Percentiles rank a stretch among this genome's conserved stretches.
Conservation (phyloP, 768 basidiomycete genomes). For the Kwoniella sp. region DNA sequence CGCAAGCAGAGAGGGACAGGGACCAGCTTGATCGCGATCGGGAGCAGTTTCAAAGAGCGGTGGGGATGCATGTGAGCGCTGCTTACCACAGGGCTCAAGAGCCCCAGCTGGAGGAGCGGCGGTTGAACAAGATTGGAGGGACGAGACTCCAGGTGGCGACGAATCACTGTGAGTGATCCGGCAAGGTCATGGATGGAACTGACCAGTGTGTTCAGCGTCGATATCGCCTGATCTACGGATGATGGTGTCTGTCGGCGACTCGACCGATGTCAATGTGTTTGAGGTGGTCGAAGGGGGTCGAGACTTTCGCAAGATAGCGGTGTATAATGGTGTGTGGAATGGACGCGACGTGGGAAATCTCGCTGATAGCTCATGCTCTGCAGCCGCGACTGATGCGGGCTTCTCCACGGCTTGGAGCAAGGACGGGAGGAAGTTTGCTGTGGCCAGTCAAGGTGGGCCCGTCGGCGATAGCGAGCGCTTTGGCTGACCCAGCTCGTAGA, state of each 20-base stretch:
- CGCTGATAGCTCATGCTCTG: neutral
- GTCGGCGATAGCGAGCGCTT: neutral
- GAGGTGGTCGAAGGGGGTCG: conserved; percentile 62
- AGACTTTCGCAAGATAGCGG: conserved; percentile 62
- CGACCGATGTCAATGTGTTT: conserved; percentile 76
- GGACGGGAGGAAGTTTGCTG: conserved; percentile 49
- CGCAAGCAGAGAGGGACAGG: too few species aligned
- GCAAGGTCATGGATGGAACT: conserved; percentile 6
- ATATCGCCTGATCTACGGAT: conserved; percentile 84
- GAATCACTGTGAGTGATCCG: conserved; percentile 45
- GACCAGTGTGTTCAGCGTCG: conserved; percentile 59
- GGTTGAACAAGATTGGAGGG: conserved; percentile 39
- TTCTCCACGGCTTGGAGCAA: conserved; percentile 49
- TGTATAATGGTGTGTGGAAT: conserved; percentile 52
- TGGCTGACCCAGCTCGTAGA: conserved; percentile 17
- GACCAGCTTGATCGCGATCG: conserved; percentile 7
- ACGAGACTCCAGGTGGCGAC: conserved; percentile 39
- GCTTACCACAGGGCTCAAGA: neutral
- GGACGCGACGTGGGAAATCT: conserved; percentile 48
- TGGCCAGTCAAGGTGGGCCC: conserved; percentile 47
- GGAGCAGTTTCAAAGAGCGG: conserved; percentile 18
- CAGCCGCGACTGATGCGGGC: conserved; percentile 45
- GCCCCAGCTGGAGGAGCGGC: conserved; percentile 18
- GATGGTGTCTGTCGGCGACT: conserved; percentile 85
- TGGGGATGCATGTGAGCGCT: conserved; percentile 19